These are phyloP conservation scores for Dioscorea alata DNA, from an alignment of 106 monocot species.

Conservation along the genomic window DNA sequence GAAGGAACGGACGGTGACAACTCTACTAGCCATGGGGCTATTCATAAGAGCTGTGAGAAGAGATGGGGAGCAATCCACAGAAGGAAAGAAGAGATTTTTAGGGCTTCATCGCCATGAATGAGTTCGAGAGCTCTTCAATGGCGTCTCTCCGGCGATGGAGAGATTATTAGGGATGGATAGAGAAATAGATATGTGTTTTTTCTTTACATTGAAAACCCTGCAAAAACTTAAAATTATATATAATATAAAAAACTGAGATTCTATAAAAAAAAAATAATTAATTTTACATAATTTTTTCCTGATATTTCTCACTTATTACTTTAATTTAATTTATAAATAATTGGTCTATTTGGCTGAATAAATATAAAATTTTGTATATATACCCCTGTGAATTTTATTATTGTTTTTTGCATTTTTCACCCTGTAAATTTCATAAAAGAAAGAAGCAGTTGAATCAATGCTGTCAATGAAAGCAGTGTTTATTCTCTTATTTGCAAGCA, in stretches of 20 bases:
- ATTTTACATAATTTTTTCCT: neutral
- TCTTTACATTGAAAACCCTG: too few species aligned
- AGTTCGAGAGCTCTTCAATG: neutral
- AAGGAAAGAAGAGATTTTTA: neutral
- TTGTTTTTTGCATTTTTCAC: neutral
- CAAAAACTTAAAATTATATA: too few species aligned
- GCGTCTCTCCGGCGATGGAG: neutral
- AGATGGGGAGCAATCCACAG: neutral
- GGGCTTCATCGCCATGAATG: neutral
- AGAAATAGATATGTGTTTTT: neutral
- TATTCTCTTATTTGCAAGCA: neutral
- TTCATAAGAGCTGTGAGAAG: slow-evolving; percentile 7
- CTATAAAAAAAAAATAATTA: neutral
- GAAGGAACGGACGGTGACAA: slow-evolving; percentile 5
- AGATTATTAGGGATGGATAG: neutral
- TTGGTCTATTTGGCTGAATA: neutral
- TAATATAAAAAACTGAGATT: neutral
- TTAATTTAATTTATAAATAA: neutral
- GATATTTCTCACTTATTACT: neutral
- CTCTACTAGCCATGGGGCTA: slow-evolving; percentile 30
- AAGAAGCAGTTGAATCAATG: neutral
- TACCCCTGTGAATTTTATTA: neutral
- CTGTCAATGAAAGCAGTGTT: neutral
- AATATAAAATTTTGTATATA: neutral
- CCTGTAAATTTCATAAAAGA: neutral